Conservation (phyloP, 768 basidiomycete genomes). For the Tricholoma terreum region DNA sequence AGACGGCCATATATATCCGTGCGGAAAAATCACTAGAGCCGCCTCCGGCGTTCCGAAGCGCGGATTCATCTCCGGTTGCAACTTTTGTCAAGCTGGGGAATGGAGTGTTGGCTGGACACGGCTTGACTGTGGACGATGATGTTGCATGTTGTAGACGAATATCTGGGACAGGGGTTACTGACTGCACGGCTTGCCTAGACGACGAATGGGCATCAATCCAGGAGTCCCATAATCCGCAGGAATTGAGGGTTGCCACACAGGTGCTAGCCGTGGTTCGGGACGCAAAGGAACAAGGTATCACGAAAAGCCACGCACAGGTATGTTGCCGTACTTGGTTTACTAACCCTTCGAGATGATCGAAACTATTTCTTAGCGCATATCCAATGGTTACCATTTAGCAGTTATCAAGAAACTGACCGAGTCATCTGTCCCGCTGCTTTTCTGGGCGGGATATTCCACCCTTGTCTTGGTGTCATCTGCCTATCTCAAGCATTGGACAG, state of each 20-base stretch:
- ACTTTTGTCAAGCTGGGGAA: conserved; percentile 14
- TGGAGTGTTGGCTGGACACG: conserved; percentile 36
- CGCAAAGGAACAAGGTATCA: conserved; percentile 37
- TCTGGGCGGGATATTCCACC: conserved; percentile 62
- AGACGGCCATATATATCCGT: conserved; percentile 58
- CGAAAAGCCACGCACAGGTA: conserved; percentile 37
- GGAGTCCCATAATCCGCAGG: conserved; percentile 25
- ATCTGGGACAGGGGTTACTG: conserved; percentile 32
- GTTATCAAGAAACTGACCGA: conserved; percentile 43
- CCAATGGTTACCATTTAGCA: conserved; percentile 23
- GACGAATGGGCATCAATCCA: conserved; percentile 35
- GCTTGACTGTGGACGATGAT: conserved; percentile 36
- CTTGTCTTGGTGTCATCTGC: conserved; percentile 55
- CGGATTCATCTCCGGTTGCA: conserved; percentile 13
- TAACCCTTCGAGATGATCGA: conserved; percentile 1
- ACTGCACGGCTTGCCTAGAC: conserved; percentile 46
- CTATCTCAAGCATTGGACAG: conserved; percentile 53
- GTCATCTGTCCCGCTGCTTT: conserved; percentile 51
- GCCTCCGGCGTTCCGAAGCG: conserved; percentile 15
- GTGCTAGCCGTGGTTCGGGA: conserved; percentile 36
- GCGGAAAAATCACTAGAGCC: conserved; percentile 23
- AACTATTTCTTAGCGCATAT: conserved; percentile 12
- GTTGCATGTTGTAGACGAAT: conserved; percentile 47
- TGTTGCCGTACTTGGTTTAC: conserved; percentile 10
- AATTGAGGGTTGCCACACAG: conserved; percentile 27